Conservation (phyloP, 2,329 filamentous ascomycete genomes). For the Fusarium sterilihyphosum region DNA sequence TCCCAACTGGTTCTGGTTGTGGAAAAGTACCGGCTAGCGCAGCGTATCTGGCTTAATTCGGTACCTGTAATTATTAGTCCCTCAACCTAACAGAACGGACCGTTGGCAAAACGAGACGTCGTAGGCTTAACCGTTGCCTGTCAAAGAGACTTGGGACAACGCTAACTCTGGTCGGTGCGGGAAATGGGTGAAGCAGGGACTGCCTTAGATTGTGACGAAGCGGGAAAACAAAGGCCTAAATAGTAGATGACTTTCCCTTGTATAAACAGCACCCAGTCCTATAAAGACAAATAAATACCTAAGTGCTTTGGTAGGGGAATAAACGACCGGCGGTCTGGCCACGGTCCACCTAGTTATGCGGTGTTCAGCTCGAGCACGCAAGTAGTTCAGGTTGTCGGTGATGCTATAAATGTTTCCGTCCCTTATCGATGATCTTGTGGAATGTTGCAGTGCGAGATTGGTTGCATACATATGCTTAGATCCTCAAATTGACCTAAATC, state of each 20-base stretch:
- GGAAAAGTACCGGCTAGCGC: neutral
- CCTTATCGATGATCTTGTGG: conserved; percentile 18
- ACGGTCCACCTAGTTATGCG: neutral
- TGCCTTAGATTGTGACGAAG: conserved; percentile 2
- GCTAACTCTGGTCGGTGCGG: conserved; percentile 33
- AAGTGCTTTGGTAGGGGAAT: neutral
- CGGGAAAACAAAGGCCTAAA: neutral
- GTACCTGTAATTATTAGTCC: neutral
- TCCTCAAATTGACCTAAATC: conserved; percentile 16
- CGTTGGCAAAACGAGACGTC: conserved; percentile 32
- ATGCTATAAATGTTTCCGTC: conserved; percentile 1
- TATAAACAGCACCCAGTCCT: neutral
- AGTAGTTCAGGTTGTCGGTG: neutral
- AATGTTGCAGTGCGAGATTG: conserved; percentile 14
- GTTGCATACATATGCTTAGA: conserved; percentile 14
- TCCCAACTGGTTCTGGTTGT: neutral
- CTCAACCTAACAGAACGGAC: conserved; percentile 23
- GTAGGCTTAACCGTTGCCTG: conserved; percentile 41
- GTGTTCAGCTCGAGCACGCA: neutral
- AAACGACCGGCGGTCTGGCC: neutral
- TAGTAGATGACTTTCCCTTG: neutral
- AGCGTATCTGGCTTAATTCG: neutral
- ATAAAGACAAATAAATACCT: neutral
- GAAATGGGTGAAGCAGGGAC: conserved; percentile 35
- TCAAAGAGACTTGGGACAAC: conserved; percentile 37